These are phyloP conservation scores for Arachnomyces sp. DNA, from an alignment of 2,329 filamentous ascomycete genomes.

Conservation along the genomic window DNA sequence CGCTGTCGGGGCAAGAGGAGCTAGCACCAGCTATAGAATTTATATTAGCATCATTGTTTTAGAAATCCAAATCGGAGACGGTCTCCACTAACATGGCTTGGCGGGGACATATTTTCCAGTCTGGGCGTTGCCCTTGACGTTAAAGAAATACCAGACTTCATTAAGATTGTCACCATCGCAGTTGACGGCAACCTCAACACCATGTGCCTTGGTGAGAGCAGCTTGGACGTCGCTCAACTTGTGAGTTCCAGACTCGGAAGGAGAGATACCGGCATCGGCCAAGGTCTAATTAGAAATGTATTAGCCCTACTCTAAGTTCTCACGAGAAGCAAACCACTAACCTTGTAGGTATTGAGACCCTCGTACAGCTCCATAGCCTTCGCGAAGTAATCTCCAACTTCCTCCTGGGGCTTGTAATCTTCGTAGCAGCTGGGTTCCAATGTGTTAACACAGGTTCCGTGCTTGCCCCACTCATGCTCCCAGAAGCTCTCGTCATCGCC, in stretches of 20 bases:
- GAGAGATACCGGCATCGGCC: conserved; percentile 48
- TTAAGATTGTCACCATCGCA: conserved; percentile 44
- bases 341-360: conserved; percentile 47
- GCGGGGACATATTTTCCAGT: conserved; percentile 54
- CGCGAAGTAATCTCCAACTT: conserved; percentile 53
- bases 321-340: conserved; percentile 14
- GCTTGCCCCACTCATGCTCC: conserved; percentile 66
- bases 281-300: conserved; percentile 35
- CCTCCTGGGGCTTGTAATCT: conserved; percentile 46
- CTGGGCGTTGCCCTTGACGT: conserved; percentile 50
- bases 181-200: conserved; percentile 42
- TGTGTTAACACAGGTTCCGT: conserved; percentile 66
- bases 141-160: conserved; percentile 49
- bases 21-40: conserved; percentile 40
- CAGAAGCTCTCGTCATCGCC: conserved; percentile 54
- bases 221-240: conserved; percentile 42
- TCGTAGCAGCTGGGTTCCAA: conserved; percentile 59
- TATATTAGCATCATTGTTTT: neutral
- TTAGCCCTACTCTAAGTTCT: no score
- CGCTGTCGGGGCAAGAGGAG: conserved; percentile 54
- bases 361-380: conserved; percentile 50
- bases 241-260: conserved; percentile 45
- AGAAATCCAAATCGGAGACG: neutral
- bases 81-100: conserved; percentile 35
- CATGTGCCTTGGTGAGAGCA: conserved; percentile 42